A percentile compares a stretch with the other conserved stretches of the same genome.
phyloP scores from a whole-genome alignment of 805 yeast species.

The Danielozyma ontarioensis region DNA sequence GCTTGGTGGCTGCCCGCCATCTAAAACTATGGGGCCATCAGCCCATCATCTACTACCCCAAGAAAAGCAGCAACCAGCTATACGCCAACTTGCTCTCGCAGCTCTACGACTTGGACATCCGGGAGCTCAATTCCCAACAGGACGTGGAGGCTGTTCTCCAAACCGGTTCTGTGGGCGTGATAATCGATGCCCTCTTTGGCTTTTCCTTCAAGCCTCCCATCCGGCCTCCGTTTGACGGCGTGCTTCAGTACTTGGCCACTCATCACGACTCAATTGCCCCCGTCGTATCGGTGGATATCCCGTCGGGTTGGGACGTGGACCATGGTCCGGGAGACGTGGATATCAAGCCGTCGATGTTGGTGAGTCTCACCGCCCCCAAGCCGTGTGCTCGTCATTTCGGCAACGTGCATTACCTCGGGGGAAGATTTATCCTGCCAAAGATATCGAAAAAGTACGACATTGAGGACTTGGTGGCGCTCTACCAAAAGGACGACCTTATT shows the following conservation, averaged over 20 bases:
- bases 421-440: slow-evolving; percentile 66
- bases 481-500: slow-evolving; percentile 31
- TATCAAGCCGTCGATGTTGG: slow-evolving; percentile 61
- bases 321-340: slow-evolving; percentile 55
- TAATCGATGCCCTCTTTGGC: slow-evolving; percentile 84
- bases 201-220: slow-evolving; percentile 90
- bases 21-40: slow-evolving; percentile 62
- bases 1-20: slow-evolving; percentile 92
- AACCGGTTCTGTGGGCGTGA: slow-evolving; percentile 8
- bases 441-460: slow-evolving; percentile 75
- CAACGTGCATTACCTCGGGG: slow-evolving; percentile 75
- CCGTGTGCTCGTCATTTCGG: slow-evolving; percentile 65
- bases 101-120: slow-evolving; percentile 57
- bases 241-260: slow-evolving; percentile 20
- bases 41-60: slow-evolving; percentile 80
- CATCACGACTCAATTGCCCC: slow-evolving; percentile 47
- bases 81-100: slow-evolving; percentile 63
- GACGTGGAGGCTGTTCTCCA: slow-evolving; percentile 14
- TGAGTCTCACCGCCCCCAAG: slow-evolving; percentile 91
- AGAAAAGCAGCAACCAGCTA: slow-evolving; percentile 47
- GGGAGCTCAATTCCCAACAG: slow-evolving; percentile 42
- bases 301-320: slow-evolving; percentile 97
- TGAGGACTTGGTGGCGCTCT: slow-evolving; percentile 33
- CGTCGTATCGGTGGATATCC: slow-evolving; percentile 80
- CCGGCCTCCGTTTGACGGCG: slow-evolving; percentile 64